Conservation (phyloP, 768 basidiomycete genomes). For the Suillus sp. region DNA sequence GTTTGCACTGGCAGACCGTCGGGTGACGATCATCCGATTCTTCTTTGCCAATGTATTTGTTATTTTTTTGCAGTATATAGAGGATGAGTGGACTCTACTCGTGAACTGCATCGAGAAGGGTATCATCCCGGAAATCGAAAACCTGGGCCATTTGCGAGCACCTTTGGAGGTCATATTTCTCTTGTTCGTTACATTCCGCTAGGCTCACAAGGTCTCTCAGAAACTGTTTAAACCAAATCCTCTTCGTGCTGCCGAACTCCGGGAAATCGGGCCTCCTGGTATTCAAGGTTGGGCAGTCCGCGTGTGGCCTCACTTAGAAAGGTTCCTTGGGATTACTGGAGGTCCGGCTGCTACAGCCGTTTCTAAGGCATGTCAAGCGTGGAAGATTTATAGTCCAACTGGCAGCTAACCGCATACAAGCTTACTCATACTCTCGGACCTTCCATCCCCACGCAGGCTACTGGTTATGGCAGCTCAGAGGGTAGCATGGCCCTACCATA, state of each 20-base stretch:
- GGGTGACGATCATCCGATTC: conserved; percentile 7
- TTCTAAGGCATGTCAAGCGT: conserved; percentile 4
- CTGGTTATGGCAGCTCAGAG: conserved; percentile 8
- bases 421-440: conserved; percentile 12
- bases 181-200: background rate
- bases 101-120: conserved; percentile 13
- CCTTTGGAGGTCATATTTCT: conserved; percentile 9
- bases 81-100: conserved; percentile 13
- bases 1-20: conserved; percentile 11
- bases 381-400: background rate
- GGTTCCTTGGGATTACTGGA: conserved; percentile 9
- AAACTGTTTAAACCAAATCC: conserved; percentile 11
- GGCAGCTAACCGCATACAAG: background rate
- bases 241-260: conserved; percentile 13
- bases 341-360: conserved; percentile 10
- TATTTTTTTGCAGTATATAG: conserved; percentile 12
- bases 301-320: conserved; percentile 13
- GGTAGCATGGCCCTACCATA: conserved; percentile 5
- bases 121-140: conserved; percentile 12
- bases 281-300: conserved; percentile 8
- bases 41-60: conserved; percentile 8
- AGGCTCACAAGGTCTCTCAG: background rate
- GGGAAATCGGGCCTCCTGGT: conserved; percentile 1
- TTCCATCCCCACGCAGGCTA: conserved; percentile 7
- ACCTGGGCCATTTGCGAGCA: conserved; percentile 1